A percentile compares a stretch with the other conserved stretches of the same genome.
These are phyloP conservation scores for Harringtonia lauricola DNA, from an alignment of 2,329 filamentous ascomycete genomes.

Conservation along the genomic window DNA sequence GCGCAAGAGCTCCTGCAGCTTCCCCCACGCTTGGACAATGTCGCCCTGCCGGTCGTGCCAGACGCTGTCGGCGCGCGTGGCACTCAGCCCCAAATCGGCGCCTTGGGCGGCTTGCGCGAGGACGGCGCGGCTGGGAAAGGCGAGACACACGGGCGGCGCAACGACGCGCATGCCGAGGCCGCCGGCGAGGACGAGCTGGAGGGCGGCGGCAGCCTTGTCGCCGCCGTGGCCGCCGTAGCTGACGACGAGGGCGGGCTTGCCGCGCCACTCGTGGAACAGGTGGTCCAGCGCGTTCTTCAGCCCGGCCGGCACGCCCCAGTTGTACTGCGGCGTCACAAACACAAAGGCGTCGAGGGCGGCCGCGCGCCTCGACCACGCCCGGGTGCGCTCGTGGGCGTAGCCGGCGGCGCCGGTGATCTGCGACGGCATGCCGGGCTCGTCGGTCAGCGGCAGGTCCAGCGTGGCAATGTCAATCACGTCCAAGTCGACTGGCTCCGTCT, in stretches of 20 bases:
- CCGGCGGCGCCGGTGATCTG: constrained; percentile 16
- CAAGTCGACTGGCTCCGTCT: constrained; percentile 4
- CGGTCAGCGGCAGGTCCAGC: constrained; percentile 23
- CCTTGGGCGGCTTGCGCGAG: constrained; percentile 6
- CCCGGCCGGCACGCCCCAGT: constrained; percentile 33
- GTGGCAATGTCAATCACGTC: constrained; percentile 19
- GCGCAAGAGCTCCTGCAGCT: no score
- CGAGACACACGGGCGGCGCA: constrained; percentile 13
- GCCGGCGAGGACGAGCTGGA: constrained; percentile 15
- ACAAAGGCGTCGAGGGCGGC: constrained; percentile 20
- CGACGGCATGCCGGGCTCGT: constrained; percentile 22
- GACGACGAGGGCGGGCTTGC: constrained; percentile 34
- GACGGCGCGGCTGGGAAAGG: constrained; percentile 12
- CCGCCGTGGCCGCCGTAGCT: constrained; percentile 33
- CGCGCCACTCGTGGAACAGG: constrained; percentile 36
- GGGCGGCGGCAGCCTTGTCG: constrained; percentile 13
- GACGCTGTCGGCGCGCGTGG: background rate
- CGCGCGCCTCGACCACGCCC: constrained; percentile 22
- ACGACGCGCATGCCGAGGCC: constrained; percentile 14
- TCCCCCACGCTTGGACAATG: constrained; percentile 12
- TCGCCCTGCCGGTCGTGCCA: constrained; percentile 12
- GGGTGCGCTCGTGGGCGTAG: constrained; percentile 22
- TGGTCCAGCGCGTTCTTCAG: constrained; percentile 43
- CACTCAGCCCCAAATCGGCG: constrained; percentile 9
- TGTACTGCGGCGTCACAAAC: constrained; percentile 27